Evolutionary conservation across 2,329 filamentous ascomycete genomes (phyloP).

Genomic region (Cryphonectria radicalis): DNA sequence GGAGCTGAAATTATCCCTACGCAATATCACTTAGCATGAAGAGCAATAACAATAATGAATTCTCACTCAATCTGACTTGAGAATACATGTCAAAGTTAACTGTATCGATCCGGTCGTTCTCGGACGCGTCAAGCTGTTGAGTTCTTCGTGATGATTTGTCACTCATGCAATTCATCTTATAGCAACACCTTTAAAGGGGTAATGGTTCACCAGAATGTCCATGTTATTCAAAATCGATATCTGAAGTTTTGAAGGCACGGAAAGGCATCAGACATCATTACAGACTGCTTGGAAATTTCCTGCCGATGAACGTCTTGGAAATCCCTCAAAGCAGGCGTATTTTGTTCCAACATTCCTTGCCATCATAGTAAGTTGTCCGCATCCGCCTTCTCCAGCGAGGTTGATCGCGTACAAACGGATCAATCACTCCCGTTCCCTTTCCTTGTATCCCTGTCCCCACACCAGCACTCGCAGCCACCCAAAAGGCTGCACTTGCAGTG

Average conservation of each 20-base stretch:
- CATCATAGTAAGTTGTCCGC: neutral
- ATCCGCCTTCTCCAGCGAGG: neutral
- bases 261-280: neutral
- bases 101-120: neutral
- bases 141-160: neutral
- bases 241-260: neutral
- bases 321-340: neutral
- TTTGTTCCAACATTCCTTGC: neutral
- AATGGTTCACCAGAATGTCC: neutral
- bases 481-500: conserved; percentile 7
- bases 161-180: neutral
- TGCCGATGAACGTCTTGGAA: neutral
- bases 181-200: no score
- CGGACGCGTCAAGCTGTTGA: neutral
- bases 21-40: neutral
- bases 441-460: neutral
- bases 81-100: neutral
- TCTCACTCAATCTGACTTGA: neutral
- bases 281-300: neutral
- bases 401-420: neutral
- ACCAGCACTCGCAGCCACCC: conserved; percentile 5
- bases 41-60: neutral
- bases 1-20: neutral
- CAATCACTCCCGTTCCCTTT: neutral
- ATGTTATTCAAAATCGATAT: neutral